These are phyloP conservation scores for Ascoidea rubescens DNA, from an alignment of 805 yeast genomes.

Conservation along the genomic window DNA sequence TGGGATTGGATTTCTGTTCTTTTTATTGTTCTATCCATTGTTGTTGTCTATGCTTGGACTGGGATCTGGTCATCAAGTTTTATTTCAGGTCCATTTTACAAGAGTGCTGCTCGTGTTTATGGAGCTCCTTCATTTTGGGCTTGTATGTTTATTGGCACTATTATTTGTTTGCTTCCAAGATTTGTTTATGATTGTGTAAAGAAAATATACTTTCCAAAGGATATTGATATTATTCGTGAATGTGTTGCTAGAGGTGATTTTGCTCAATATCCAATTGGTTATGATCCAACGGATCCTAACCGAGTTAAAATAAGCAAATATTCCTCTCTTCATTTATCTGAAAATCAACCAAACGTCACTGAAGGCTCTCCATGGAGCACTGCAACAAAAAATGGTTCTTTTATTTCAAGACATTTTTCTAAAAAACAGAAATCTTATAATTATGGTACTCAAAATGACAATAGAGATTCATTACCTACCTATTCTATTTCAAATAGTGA, in stretches of 20 bases:
- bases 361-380: not conserved
- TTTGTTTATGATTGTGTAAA: constrained; percentile 42
- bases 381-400: not conserved
- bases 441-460: not conserved
- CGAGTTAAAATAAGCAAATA: constrained; percentile 38
- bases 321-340: constrained; percentile 20
- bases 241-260: constrained; percentile 55
- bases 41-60: constrained; percentile 61
- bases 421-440: not conserved
- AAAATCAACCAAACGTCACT: constrained; percentile 4
- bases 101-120: constrained; percentile 49
- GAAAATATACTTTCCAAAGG: constrained; percentile 44
- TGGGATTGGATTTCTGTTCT: constrained; percentile 70
- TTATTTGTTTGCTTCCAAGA: constrained; percentile 55
- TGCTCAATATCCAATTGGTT: constrained; percentile 47
- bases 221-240: constrained; percentile 63
- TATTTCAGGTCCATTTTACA: constrained; percentile 46
- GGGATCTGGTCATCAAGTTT: constrained; percentile 59
- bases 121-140: constrained; percentile 58
- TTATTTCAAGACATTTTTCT: not conserved
- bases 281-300: constrained; percentile 74
- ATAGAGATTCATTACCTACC: too few species aligned
- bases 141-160: constrained; percentile 46
- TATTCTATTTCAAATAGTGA: not conserved
- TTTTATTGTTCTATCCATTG: constrained; percentile 40